Conservation (phyloP, 2,329 filamentous ascomycete species). For the Pyricularia sp. region DNA sequence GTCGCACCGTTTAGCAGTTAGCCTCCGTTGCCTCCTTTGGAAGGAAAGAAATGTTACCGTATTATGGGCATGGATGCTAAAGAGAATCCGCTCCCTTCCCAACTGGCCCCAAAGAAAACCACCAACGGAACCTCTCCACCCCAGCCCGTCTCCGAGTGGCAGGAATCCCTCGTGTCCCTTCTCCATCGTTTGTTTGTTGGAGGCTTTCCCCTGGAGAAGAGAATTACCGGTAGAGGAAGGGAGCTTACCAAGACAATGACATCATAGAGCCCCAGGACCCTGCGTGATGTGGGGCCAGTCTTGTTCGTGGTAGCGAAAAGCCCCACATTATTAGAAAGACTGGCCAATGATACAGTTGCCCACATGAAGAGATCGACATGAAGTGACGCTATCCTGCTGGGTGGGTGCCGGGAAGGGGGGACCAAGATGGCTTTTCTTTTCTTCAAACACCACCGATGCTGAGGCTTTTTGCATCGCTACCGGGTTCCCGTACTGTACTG, state of each 20-base stretch:
- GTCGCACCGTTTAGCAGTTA: neutral
- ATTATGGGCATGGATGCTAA: neutral
- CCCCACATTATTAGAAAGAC: neutral
- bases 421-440: neutral
- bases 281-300: neutral
- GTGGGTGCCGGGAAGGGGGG: neutral
- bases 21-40: neutral
- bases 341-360: neutral
- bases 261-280: neutral
- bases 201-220: neutral
- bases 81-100: neutral
- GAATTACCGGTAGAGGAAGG: neutral
- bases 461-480: neutral
- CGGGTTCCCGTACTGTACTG: too few relatives aligned
- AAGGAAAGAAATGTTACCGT: neutral
- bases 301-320: neutral
- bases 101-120: too few relatives aligned
- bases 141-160: neutral
- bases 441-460: neutral
- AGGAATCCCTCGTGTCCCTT: neutral
- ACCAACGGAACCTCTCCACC: too few relatives aligned
- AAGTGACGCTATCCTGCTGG: slow-evolving; percentile 3
- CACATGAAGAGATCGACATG: neutral
- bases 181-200: neutral
- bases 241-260: neutral